A percentile compares a stretch with the other conserved stretches of the same genome.
Evolutionary conservation across 441 rosid species (phyloP).

Genomic region (Isatis lusitanica): DNA sequence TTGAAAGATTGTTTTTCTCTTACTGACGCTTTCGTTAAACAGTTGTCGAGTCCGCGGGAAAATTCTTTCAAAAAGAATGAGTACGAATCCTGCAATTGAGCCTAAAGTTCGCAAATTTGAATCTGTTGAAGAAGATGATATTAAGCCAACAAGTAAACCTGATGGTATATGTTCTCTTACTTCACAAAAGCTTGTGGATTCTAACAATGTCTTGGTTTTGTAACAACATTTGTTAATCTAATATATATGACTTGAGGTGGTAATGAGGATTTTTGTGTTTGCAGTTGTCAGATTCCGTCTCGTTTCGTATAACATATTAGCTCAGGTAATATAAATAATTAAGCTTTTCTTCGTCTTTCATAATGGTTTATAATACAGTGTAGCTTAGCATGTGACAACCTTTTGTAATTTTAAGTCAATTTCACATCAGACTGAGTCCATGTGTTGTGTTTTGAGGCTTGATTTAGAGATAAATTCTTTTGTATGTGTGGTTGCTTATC

Average conservation of each 20-base stretch:
- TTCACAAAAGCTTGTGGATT: neutral
- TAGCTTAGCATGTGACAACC: neutral
- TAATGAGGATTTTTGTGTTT: neutral
- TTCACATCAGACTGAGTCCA: neutral
- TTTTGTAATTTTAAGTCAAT: neutral
- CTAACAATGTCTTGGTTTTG: neutral
- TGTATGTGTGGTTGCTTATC: neutral
- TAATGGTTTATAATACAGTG: neutral
- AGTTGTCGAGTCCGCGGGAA: slow-evolving; percentile 33
- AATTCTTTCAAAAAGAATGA: slow-evolving; percentile 49
- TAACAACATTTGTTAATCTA: neutral
- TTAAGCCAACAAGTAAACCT: slow-evolving; percentile 41
- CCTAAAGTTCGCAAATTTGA: slow-evolving; percentile 58
- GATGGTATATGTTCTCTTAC: slow-evolving; percentile 47
- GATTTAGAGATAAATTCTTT: neutral
- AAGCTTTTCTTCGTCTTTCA: neutral
- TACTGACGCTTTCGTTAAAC: neutral
- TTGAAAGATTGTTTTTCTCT: neutral
- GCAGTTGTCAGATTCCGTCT: slow-evolving; percentile 76
- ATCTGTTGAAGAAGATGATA: slow-evolving; percentile 53
- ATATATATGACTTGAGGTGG: neutral
- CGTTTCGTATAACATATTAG: slow-evolving; percentile 86
- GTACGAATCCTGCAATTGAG: slow-evolving; percentile 40
- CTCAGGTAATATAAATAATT: slow-evolving; percentile 60
- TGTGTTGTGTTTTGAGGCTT: neutral